Base-by-base conservation (phyloP, 2,329 filamentous ascomycete genomes). In the Didymellaceae sp. region DNA sequence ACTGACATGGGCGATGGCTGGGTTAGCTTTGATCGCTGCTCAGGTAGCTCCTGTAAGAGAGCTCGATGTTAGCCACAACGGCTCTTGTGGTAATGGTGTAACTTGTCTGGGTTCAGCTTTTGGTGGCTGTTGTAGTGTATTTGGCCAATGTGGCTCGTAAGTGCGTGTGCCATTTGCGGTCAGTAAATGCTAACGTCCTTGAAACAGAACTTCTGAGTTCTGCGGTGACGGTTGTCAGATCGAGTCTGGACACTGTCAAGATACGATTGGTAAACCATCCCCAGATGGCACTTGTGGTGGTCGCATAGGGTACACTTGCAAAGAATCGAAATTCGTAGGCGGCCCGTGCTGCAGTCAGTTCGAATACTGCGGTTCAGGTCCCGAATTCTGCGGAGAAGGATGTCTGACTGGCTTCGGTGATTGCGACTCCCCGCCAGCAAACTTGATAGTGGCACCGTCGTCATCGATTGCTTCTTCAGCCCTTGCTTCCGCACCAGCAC, bases 321-420 rank as follows among this genome's bases (percentile, higher is more conserved):
- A 54, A 43, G 61, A 46, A 22, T 40, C 37, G 9, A 30, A 40
- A 17, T 28, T 40, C 11, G 37, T 25, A 1, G 37, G 37, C 20
- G 62, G 62, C 14, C 38, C 58, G 8, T 67, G 62, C 47, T 67
- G 64, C 45, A 63, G 58, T 25, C 52, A 62, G 42, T 59, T 53
- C 39, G 31, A 53, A n/a, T 64, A 52, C 39, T 65, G 65, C 39
- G 65, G 65, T 10, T 35, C 21, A 9, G 48, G 57, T 1, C 14
- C 35, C 4, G 59, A 55, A 1, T 50, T 59, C 28, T 67, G 64
- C 44, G 47, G 47, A 20, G 37, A 34, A 3, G 45, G 45, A 2
- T 62, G 59, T 42, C 26, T 54, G 5, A 32, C 52, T 37, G 34
- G 25, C 1, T 57, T 59, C 34, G 60, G 55, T 28, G 30, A 51